Evolutionary conservation across 306 rosid species (phyloP).

Genomic region (Lithocarpus polystachyus): DNA sequence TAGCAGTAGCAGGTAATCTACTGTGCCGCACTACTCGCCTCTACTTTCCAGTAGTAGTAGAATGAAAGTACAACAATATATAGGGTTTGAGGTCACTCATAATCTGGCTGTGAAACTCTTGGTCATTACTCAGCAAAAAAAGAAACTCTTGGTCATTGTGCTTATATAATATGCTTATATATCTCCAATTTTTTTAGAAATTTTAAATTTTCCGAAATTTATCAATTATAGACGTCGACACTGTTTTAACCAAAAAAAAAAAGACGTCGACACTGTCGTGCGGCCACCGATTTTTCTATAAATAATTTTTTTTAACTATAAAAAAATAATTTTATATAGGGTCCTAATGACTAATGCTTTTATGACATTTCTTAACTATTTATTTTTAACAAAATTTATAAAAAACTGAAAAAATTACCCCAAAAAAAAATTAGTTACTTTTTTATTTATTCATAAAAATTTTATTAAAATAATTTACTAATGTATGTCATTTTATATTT

Average conservation of each 20-base stretch:
- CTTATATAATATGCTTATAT: conserved; percentile 6
- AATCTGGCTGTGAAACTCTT: conserved; percentile 44
- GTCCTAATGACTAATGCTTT: fast-evolving
- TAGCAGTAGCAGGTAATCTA: not conserved
- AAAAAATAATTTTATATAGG: not conserved
- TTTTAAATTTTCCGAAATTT: not conserved
- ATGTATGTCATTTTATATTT: no score
- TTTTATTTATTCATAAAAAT: no score
- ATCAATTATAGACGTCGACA: not conserved
- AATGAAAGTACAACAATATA: conserved; percentile 25
- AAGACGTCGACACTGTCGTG: not conserved
- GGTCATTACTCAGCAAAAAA: no score
- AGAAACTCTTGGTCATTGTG: conserved; percentile 36
- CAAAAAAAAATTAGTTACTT: no score
- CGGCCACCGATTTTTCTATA: no score
- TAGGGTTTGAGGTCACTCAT: conserved; percentile 49
- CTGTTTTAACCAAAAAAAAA: no score
- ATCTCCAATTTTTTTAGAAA: not conserved
- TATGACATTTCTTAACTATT: fast-evolving
- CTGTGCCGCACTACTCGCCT: conserved; percentile 34
- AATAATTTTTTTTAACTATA: not conserved
- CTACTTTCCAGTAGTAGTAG: not conserved
- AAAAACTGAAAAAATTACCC: fast-evolving
- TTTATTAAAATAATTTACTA: no score
- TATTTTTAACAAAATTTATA: no score